phyloP scores from a whole-genome alignment of 2,329 filamentous ascomycete species.

The Dothidotthia symphoricarpi region DNA sequence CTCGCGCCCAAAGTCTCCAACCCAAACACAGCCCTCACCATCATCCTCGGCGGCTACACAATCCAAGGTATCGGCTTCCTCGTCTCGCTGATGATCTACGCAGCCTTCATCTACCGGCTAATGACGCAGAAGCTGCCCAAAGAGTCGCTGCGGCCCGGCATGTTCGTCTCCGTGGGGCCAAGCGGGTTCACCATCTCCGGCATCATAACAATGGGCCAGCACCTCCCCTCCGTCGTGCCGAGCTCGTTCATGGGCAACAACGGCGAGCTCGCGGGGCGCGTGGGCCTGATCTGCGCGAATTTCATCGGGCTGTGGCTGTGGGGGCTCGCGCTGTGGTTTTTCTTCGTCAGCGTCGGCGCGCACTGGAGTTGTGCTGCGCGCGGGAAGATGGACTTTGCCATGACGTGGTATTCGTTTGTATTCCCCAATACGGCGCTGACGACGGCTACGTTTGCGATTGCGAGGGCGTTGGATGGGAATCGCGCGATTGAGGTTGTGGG shows the following conservation, averaged over 20 bases:
- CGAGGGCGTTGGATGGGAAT: conserved; percentile 50
- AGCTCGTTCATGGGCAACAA: conserved; percentile 55
- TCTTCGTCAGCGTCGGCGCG: conserved; percentile 73
- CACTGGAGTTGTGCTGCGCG: conserved; percentile 65
- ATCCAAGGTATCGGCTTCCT: conserved; percentile 65
- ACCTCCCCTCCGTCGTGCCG: conserved; percentile 51
- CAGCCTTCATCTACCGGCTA: conserved; percentile 78
- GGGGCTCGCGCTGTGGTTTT: conserved; percentile 82
- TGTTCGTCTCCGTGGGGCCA: conserved; percentile 83
- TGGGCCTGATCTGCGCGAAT: conserved; percentile 57
- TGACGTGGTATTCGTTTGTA: conserved; percentile 83
- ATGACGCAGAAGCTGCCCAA: conserved; percentile 84
- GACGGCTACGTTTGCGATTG: conserved; percentile 71
- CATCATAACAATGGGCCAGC: conserved; percentile 57
- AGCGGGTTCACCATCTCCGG: conserved; percentile 66
- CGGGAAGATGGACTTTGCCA: conserved; percentile 69
- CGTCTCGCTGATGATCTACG: conserved; percentile 74
- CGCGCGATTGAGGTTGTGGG: conserved; percentile 64
- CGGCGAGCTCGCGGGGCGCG: conserved; percentile 54
- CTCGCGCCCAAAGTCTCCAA: conserved; percentile 49
- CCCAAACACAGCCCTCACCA: conserved; percentile 48
- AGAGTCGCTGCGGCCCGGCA: conserved; percentile 73
- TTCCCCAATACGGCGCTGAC: conserved; percentile 76
- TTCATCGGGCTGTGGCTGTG: conserved; percentile 76
- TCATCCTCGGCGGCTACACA: conserved; percentile 60